phyloP scores from a whole-genome alignment of 2,329 filamentous ascomycete species.

The Penicillium vulpinum region DNA sequence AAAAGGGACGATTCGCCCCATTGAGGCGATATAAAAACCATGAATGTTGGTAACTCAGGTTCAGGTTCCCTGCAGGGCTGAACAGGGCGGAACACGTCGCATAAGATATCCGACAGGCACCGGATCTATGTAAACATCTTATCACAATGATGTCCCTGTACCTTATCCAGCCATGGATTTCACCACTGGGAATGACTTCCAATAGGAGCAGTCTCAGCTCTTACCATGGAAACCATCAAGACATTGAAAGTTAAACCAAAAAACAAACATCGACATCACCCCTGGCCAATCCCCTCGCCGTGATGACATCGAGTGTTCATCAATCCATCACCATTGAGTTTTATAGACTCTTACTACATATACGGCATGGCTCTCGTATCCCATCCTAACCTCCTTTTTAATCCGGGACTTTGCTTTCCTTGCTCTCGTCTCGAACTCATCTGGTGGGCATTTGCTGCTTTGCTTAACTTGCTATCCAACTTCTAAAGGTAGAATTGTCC shows the following conservation, averaged over 20 bases:
- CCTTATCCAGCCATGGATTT: slow-evolving; percentile 5
- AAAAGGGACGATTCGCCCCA: not conserved
- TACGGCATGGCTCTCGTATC: slow-evolving; percentile 8
- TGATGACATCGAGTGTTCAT: slow-evolving; percentile 26
- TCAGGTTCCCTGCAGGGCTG: not conserved
- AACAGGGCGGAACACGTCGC: slow-evolving; percentile 5
- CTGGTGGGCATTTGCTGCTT: not conserved
- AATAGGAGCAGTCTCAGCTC: slow-evolving; percentile 9
- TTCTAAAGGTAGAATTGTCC: not conserved
- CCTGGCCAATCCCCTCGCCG: not conserved
- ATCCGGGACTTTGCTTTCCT: not conserved
- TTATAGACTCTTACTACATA: slow-evolving; percentile 17
- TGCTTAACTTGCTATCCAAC: not conserved
- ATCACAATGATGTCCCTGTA: slow-evolving; percentile 21
- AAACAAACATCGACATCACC: not conserved
- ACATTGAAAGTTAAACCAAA: slow-evolving; percentile 1
- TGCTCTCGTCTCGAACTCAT: not conserved
- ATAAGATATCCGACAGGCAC: slow-evolving; percentile 21
- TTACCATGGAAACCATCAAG: slow-evolving; percentile 9
- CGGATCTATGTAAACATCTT: slow-evolving; percentile 14
- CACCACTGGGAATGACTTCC: slow-evolving; percentile 14
- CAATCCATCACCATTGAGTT: slow-evolving; percentile 9
- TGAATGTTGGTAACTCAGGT: not conserved
- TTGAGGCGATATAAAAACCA: not conserved
- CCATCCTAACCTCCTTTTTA: not conserved